Base-by-base conservation (phyloP, 371 early-diverging fungal species). In the Actinomortierella ambigua region DNA sequence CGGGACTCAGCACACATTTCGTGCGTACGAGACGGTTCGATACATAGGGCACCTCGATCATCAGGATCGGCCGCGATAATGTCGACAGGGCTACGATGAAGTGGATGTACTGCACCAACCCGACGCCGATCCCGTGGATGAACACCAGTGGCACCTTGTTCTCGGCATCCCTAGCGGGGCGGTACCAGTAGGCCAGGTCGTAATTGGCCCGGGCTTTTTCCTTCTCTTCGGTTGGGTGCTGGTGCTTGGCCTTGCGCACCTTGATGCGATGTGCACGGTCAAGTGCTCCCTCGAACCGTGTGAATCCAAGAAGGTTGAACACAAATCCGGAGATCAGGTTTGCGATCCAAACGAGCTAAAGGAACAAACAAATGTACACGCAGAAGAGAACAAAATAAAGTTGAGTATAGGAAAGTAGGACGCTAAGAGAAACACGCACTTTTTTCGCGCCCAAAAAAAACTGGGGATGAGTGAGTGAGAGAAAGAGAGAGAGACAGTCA, bases 111-210 rank as follows among this genome's bases (percentile, higher is more conserved):
- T 83, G 81, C 59, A 85, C 76, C 26, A 89, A 59, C 15, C 91
- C 90, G 47, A 85, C 80, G 3, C 88, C 88, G 39, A 91, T 84
- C n/a, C 91, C 91, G 60, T 89, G 89, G 15, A 90, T 83, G 65
- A 90, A 90, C 3, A 89, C 84, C 34, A 90, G 70, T 0, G 91
- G 90, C 23, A 80, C 78, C 50, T 81, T 76, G 56, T 78, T 78
- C 17, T 80, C 76, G 40, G 80, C 59, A 43, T 79, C 50, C 57
- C 34, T 52, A 24, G 62, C 56, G 2, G 52, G 23, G n/a, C 52
- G 79, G 46, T 76, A 80, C 84, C 84, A 85, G 59, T 87, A 87
- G 1, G 84, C 77, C 2, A 87, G 56, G 52, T 66, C 68, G 27
- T 44, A 1, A 40, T 23, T 14, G 57, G 39, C 2, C 11, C 41